Conservation (phyloP, 208 protist genomes). For the Acanthamoeba royreba region DNA sequence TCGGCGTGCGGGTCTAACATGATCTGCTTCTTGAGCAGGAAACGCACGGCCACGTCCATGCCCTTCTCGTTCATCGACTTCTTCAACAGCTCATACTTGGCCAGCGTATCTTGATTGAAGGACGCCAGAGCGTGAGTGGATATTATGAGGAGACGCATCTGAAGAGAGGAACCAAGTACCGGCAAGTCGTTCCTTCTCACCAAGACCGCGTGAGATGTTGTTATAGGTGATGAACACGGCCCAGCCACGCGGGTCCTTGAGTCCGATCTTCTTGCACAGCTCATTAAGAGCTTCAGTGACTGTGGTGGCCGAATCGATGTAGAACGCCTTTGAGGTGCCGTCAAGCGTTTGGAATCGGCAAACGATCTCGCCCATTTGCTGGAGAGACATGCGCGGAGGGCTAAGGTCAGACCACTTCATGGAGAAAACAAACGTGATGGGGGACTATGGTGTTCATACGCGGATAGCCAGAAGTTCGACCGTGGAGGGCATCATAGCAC, state of each 20-base stretch:
- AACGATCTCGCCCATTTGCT: not conserved
- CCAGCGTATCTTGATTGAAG: not conserved
- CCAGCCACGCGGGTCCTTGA: constrained; percentile 3
- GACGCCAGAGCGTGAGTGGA: not conserved
- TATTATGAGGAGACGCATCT: not conserved
- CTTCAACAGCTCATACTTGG: constrained; percentile 13
- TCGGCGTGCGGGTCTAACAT: not conserved
- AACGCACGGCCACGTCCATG: not conserved
- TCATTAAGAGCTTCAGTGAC: not conserved
- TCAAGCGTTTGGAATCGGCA: constrained; percentile 42
- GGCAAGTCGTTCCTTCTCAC: constrained; percentile 8
- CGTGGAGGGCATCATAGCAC: not conserved
- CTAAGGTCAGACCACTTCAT: no score
- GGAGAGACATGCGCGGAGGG: no score
- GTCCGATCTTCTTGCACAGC: not conserved
- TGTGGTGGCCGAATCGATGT: constrained; percentile 41
- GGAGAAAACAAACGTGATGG: not conserved
- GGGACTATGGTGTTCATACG: not conserved
- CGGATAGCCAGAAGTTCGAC: not conserved
- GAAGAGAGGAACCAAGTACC: not conserved
- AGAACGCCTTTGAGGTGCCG: not conserved
- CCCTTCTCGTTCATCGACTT: constrained; percentile 22
- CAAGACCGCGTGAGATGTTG: not conserved
- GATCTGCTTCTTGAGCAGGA: constrained; percentile 43
- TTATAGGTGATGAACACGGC: constrained; percentile 18